These are phyloP conservation scores for Gamsiella multidivaricata DNA, from an alignment of 192 early-diverging fungal genomes.

Conservation along the genomic window DNA sequence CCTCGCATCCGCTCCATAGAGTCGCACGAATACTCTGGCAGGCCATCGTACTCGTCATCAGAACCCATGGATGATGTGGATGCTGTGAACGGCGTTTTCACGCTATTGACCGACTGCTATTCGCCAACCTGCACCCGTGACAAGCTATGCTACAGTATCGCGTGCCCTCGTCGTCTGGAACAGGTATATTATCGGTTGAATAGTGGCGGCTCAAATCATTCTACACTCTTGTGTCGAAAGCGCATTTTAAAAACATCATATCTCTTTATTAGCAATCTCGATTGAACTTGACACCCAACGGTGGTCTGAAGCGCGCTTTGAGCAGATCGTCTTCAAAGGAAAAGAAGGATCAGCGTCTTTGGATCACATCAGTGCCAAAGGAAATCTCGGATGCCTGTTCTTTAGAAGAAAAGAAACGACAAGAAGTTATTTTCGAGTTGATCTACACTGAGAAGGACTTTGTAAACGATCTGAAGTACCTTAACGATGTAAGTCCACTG, in stretches of 20 bases:
- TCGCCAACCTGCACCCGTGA: slow-evolving; percentile 89
- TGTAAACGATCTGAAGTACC: slow-evolving; percentile 84
- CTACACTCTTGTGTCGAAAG: not conserved
- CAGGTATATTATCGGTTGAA: slow-evolving; percentile 57
- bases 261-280: slow-evolving; percentile 29
- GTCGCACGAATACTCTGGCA: slow-evolving; percentile 25
- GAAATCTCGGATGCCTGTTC: slow-evolving; percentile 77
- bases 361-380: slow-evolving; percentile 85
- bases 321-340: slow-evolving; percentile 57
- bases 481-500: slow-evolving; percentile 69
- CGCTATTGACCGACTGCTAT: slow-evolving; percentile 91
- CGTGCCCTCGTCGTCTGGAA: slow-evolving; percentile 84
- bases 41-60: slow-evolving; percentile 18
- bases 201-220: not conserved
- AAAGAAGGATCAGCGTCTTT: slow-evolving; percentile 78
- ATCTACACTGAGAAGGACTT: slow-evolving; percentile 93
- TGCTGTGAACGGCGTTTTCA: slow-evolving; percentile 88
- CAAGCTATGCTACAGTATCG: slow-evolving; percentile 88
- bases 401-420: slow-evolving; percentile 83
- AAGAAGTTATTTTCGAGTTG: slow-evolving; percentile 94
- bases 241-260: not conserved
- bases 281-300: slow-evolving; percentile 52
- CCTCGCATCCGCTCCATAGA: slow-evolving; percentile 43
- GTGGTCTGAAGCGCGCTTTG: slow-evolving; percentile 45
- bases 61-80: slow-evolving; percentile 47